These are phyloP conservation scores for Lunularia cruciata DNA, from an alignment of 225 moss, liverwort and hornwort genomes.

Conservation along the genomic window DNA sequence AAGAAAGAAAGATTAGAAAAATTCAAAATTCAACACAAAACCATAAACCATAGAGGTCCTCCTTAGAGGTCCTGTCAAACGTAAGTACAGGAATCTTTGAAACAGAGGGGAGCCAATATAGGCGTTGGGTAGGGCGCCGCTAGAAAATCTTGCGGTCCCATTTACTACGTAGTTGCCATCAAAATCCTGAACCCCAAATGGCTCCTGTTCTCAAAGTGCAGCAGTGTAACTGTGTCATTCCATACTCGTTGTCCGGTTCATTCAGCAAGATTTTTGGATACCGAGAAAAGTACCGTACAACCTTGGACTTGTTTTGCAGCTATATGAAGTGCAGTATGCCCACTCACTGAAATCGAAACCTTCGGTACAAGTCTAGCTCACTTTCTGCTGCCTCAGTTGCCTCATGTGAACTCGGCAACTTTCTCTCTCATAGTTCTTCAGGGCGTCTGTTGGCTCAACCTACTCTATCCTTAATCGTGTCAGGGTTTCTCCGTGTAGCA, in stretches of 20 bases:
- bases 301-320: slow-evolving; percentile 4
- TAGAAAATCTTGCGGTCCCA: not conserved
- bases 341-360: not conserved
- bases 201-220: not conserved
- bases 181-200: not conserved
- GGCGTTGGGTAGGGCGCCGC: not conserved
- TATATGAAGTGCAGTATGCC: not conserved
- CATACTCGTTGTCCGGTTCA: not conserved
- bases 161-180: not conserved
- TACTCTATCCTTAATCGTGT: not conserved
- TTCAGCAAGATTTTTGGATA: not conserved
- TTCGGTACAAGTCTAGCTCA: not conserved
- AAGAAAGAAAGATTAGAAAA: no score
- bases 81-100: no score
- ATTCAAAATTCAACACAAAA: no score
- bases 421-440: no score
- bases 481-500: not conserved
- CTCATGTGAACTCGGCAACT: not conserved
- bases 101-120: not conserved
- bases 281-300: not conserved
- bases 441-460: no score
- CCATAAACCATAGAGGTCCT: no score
- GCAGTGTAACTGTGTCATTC: slow-evolving; percentile 12
- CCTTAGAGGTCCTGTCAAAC: no score
- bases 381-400: not conserved